Evolutionary conservation across 768 basidiomycete genomes (phyloP), one percentile per base, ranked within the genome.

Genomic region (Macrolepiota dolichaula): DNA sequence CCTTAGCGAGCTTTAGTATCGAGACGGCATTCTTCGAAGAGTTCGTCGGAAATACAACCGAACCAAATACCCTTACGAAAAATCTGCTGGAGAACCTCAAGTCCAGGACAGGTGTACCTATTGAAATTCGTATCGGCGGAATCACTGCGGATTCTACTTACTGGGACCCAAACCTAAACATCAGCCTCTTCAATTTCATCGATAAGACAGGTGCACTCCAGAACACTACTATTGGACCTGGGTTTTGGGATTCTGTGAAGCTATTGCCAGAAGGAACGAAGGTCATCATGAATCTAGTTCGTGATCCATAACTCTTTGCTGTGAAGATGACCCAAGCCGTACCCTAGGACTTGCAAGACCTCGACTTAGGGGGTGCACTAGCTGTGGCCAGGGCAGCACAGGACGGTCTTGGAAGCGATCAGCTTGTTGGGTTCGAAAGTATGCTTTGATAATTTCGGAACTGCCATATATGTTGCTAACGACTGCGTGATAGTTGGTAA

Each of bases 91-190:
- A 79, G 52, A 81, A 83, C 63, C 67, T 84, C 22, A 73, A 73
- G 50, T 69, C 70, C 19, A 77, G 82, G 17, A 77, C 80, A 22
- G 79, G 80, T 2, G 71, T 74, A 15, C 73, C 83, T 12, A 71
- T 77, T 6, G 77, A 83, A 70, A 68, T 82, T 17, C 73, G 82
- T 11, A 82, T 83, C 19, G 81, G 82, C 25, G 82, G 83, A 0
- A 81, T 83, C 63, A 83, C 81, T 0, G 83, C 82, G 4, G 80
- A 84, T 64, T 81, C 81, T 13, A 80, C 81, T 1, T 78, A 76
- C 55, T 81, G 81, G 80, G 67, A 81, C 57, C 70, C 77, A 0
- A 69, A 73, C 12, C 75, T 77, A 46, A 71, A 74, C 36, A 68
- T 72, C 9, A 72, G 76, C 25, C 67, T 79, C 49, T 74, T 70